Evolutionary conservation across 129 eudicot species (phyloP).

Genomic region (Apium graveolens): DNA sequence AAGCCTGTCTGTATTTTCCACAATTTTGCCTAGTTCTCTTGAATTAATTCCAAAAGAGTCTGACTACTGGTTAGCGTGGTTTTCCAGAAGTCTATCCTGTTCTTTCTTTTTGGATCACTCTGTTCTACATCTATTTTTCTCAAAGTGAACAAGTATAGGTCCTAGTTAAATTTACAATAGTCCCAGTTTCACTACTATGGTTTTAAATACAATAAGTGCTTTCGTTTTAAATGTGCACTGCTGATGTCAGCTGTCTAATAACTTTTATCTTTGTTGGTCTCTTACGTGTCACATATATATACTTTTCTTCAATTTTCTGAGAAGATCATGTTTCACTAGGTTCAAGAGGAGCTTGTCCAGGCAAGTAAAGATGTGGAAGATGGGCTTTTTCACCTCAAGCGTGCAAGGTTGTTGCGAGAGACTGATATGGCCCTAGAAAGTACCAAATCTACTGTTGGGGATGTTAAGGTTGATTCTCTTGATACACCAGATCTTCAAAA

Average conservation of each 20-base stretch:
- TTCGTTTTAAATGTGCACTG: not conserved
- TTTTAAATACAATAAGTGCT: not conserved
- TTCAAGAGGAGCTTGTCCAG: conserved; percentile 79
- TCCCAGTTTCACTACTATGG: not conserved
- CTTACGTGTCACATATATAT: too few relatives aligned
- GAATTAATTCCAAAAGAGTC: not conserved
- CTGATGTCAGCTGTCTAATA: not conserved
- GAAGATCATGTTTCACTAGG: conserved; percentile 22
- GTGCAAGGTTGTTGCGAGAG: conserved; percentile 72
- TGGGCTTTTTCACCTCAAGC: conserved; percentile 69
- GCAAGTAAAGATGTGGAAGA: conserved; percentile 89
- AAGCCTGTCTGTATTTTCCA: not conserved
- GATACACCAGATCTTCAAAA: conserved; percentile 36
- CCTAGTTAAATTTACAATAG: not conserved
- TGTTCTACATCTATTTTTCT: not conserved
- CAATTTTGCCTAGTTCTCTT: not conserved
- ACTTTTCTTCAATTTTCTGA: not conserved
- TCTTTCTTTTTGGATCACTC: not conserved
- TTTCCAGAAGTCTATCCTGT: not conserved
- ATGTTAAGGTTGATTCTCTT: conserved; percentile 37
- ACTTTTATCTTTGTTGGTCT: not conserved
- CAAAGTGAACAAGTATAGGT: not conserved
- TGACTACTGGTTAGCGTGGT: not conserved
- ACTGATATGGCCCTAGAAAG: conserved; percentile 43
- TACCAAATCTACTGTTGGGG: conserved; percentile 17